Base-by-base conservation (phyloP, 306 rosid species). In the Bauhinia variegata region DNA sequence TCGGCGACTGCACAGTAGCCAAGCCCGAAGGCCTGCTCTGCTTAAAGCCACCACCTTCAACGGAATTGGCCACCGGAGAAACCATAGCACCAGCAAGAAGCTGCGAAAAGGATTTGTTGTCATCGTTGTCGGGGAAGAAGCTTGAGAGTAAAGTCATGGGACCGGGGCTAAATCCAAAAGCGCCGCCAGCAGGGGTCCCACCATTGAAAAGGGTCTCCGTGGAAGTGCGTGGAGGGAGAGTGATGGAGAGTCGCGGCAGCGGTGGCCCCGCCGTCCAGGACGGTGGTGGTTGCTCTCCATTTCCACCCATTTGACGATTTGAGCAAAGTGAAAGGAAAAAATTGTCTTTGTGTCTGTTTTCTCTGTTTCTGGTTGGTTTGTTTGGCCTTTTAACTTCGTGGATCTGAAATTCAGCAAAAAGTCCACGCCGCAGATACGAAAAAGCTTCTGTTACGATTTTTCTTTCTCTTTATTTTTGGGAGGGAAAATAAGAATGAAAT, bases 71-170 rank as follows among this genome's bases (percentile, higher is more conserved):
- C 17, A 15, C 85, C 67, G 95, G 91, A 19, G 96, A 82, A 17
- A 65, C 14, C 91, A 87, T 80, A 15, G 97, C 87, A 5, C 97
- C 96, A 14, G 92, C 86, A 41, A 91, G 87, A 0, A 91, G 91
- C 88, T 88, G 97, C 10, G 95, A 88, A 76, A 88, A 91, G 5
- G 96, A 88, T 79, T 82, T 90, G 67, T 63, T 71, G 33, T 84
- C 85, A 2, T 88, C 95, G 43, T 73, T 77, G 4, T 86, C 95
- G 8, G 80, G 28, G 48, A 91, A 77, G 50, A 91, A 77, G 77
- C 63, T 84, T 5, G 96, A 84, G 63, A 86, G 83, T 7, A 88
- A 72, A 38, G 96, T 88, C 97, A 88, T 88, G 43, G 96, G 97
- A 10, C 97, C 97, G 0, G 96, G 97, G 69, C 96, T 91, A 60